These are phyloP conservation scores for Suillus ampliporus DNA, from an alignment of 768 basidiomycete genomes.

Conservation along the genomic window DNA sequence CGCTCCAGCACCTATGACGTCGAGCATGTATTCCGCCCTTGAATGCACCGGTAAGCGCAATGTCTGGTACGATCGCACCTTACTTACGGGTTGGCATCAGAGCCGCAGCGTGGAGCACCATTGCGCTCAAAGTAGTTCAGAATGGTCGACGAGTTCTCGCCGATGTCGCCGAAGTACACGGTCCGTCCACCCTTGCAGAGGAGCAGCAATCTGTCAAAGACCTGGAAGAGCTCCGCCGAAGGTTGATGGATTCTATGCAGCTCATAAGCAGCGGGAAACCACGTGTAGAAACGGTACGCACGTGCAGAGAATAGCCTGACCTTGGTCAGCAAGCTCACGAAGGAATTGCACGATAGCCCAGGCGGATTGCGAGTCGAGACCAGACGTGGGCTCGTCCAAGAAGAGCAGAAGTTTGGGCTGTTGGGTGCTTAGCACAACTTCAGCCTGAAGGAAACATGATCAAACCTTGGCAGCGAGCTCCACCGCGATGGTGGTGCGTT, in stretches of 20 bases:
- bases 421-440: neutral
- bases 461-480: slow-evolving; percentile 56
- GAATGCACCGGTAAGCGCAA: neutral
- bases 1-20: slow-evolving; percentile 58
- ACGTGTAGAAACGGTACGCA: slow-evolving; percentile 17
- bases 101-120: slow-evolving; percentile 1
- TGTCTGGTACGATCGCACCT: neutral
- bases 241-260: slow-evolving; percentile 61
- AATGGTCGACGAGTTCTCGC: slow-evolving; percentile 5
- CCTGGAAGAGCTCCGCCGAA: slow-evolving; percentile 52
- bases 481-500: slow-evolving; percentile 59
- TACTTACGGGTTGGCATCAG: slow-evolving; percentile 9
- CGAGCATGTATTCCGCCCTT: slow-evolving; percentile 49
- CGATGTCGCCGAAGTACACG: slow-evolving; percentile 60
- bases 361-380: slow-evolving; percentile 53
- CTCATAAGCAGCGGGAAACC: neutral
- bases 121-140: slow-evolving; percentile 11
- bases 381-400: slow-evolving; percentile 59
- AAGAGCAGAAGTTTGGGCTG: slow-evolving; percentile 51
- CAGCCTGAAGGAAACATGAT: slow-evolving; percentile 13
- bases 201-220: slow-evolving; percentile 52
- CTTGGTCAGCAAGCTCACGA: slow-evolving; percentile 51
- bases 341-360: slow-evolving; percentile 52
- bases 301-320: slow-evolving; percentile 57
- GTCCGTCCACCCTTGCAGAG: slow-evolving; percentile 56